Evolutionary conservation across 148 eudicot species (phyloP).

Genomic region (Rhododendron kiyosumense): DNA sequence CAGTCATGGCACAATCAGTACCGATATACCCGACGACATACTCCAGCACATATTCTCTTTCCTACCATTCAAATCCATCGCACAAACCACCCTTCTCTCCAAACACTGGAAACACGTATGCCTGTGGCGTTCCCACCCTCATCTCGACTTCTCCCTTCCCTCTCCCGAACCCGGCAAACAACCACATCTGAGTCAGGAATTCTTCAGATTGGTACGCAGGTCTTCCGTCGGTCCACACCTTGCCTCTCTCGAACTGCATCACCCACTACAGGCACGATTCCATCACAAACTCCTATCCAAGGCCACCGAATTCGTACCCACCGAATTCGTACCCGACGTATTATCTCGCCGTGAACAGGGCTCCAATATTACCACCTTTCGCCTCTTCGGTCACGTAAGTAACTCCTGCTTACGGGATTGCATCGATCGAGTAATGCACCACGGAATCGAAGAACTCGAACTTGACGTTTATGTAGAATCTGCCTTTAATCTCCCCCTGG

Average conservation of each 20-base stretch:
- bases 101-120: not conserved
- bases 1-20: not conserved
- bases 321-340: too few species aligned
- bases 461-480: slow-evolving; percentile 36
- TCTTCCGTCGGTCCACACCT: too few species aligned
- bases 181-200: too few species aligned
- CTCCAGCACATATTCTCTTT: not conserved
- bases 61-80: not conserved
- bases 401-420: slow-evolving; percentile 23
- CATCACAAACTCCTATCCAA: too few species aligned
- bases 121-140: not conserved
- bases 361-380: slow-evolving; percentile 17
- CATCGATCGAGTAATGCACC: slow-evolving; percentile 32
- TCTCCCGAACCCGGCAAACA: not conserved
- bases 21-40: not conserved
- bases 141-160: not conserved
- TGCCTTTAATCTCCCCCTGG: slow-evolving; percentile 38
- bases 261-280: too few species aligned
- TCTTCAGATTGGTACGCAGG: too few species aligned
- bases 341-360: too few species aligned
- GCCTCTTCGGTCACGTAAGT: slow-evolving; percentile 16
- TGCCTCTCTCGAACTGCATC: too few species aligned
- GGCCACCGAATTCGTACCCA: too few species aligned
- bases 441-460: slow-evolving; percentile 50
- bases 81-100: not conserved